phyloP scores from a whole-genome alignment of 2,329 filamentous ascomycete species.

The Pseudocercospora musae region DNA sequence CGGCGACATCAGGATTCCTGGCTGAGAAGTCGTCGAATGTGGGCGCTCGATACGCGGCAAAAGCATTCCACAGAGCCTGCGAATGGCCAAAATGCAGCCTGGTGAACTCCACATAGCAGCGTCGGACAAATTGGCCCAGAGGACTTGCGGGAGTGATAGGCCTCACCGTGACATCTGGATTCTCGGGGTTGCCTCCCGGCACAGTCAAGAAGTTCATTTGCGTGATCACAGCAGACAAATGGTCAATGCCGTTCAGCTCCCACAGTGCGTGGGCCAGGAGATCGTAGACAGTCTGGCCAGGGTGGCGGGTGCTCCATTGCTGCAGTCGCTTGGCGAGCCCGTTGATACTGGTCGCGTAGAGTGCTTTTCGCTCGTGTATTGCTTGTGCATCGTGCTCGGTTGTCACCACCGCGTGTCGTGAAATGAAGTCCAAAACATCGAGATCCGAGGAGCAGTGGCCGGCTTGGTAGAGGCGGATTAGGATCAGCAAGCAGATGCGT shows the following conservation, averaged over 20 bases:
- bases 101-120: constrained; percentile 74
- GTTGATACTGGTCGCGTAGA: constrained; percentile 15
- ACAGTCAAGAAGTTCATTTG: constrained; percentile 36
- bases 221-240: constrained; percentile 64
- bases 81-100: constrained; percentile 76
- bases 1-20: constrained; percentile 46
- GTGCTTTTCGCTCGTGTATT: constrained; percentile 16
- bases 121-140: constrained; percentile 74
- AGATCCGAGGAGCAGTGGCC: constrained; percentile 41
- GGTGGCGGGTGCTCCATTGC: constrained; percentile 45
- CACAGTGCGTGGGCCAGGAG: constrained; percentile 77
- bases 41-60: constrained; percentile 75
- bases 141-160: constrained; percentile 71
- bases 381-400: constrained; percentile 14
- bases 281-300: constrained; percentile 84
- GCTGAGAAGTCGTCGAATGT: constrained; percentile 62
- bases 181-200: constrained; percentile 41
- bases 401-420: constrained; percentile 56
- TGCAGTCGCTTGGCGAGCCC: constrained; percentile 21
- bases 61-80: constrained; percentile 74
- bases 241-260: constrained; percentile 75
- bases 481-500: constrained; percentile 75
- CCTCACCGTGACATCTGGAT: constrained; percentile 39
- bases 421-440: constrained; percentile 73
- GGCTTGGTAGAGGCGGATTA: constrained; percentile 70